A percentile compares a stretch with the other conserved stretches of the same genome.
phyloP scores from a whole-genome alignment of 2,329 filamentous ascomycete species.

The Aspergillus caelatus region DNA sequence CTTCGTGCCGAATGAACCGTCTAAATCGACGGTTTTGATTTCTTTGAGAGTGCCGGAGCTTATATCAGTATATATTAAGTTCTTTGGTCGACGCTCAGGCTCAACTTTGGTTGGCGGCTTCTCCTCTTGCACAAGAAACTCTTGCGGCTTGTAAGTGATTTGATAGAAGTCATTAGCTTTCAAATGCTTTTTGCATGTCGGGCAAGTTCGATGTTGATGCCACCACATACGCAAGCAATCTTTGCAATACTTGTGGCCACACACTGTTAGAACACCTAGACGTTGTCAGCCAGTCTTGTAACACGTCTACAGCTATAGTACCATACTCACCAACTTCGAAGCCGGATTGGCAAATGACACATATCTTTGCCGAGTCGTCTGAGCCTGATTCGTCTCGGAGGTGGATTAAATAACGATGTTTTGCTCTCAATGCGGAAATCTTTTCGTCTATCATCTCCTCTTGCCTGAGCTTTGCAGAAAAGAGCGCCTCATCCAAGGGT shows the following conservation, averaged over 20 bases:
- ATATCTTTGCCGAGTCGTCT: constrained; percentile 66
- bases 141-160: constrained; percentile 78
- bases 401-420: constrained; percentile 73
- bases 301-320: not conserved
- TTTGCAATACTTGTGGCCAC: constrained; percentile 90
- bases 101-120: constrained; percentile 33
- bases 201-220: constrained; percentile 72
- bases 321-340: constrained; percentile 72
- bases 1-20: constrained; percentile 80
- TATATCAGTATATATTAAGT: constrained; percentile 76
- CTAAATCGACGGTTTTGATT: constrained; percentile 79
- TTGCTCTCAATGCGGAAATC: constrained; percentile 67
- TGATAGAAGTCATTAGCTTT: constrained; percentile 72
- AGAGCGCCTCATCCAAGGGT: constrained; percentile 56
- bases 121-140: constrained; percentile 68
- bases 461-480: constrained; percentile 42
- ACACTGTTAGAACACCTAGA: constrained; percentile 64
- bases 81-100: constrained; percentile 36
- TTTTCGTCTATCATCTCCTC: constrained; percentile 60
- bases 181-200: constrained; percentile 77
- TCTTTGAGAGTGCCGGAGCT: constrained; percentile 70
- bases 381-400: constrained; percentile 64
- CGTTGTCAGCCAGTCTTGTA: not conserved
- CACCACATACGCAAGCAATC: constrained; percentile 84
- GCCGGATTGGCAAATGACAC: constrained; percentile 78